A percentile compares a stretch with the other conserved stretches of the same genome.
These are phyloP conservation scores for Neofusicoccum kwambonambiense DNA, from an alignment of 2,329 filamentous ascomycete species.

Conservation along the genomic window DNA sequence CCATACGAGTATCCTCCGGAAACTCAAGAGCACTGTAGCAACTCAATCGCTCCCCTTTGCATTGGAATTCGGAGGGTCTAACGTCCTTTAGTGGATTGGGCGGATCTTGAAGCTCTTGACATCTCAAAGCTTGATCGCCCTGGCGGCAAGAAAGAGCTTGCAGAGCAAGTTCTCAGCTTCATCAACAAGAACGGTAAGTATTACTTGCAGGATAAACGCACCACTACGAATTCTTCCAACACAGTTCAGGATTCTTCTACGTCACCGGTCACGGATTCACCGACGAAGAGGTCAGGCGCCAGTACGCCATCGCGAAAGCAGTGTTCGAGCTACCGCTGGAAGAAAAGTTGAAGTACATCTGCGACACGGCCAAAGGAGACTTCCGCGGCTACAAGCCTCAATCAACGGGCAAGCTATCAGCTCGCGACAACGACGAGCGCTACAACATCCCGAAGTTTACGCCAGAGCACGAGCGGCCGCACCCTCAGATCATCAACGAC, in stretches of 20 bases:
- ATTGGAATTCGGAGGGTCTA: not conserved
- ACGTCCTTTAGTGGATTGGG: slow-evolving; percentile 24
- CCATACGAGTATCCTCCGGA: slow-evolving; percentile 1
- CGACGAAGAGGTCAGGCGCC: slow-evolving; percentile 30
- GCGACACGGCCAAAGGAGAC: slow-evolving; percentile 5
- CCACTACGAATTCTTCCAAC: slow-evolving; percentile 22
- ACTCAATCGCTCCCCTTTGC: no score
- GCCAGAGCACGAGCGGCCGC: slow-evolving; percentile 24
- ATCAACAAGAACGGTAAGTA: not conserved
- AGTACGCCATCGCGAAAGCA: slow-evolving; percentile 34
- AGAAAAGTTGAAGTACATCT: slow-evolving; percentile 23
- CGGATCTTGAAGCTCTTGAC: slow-evolving; percentile 33
- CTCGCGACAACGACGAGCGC: slow-evolving; percentile 30
- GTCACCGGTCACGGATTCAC: slow-evolving; percentile 31
- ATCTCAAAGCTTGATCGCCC: slow-evolving; percentile 55
- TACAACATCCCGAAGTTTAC: slow-evolving; percentile 30
- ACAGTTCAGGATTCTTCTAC: slow-evolving; percentile 31
- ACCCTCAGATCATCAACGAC: slow-evolving; percentile 27
- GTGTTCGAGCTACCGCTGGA: slow-evolving; percentile 32
- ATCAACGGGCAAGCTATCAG: not conserved
- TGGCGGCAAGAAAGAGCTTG: slow-evolving; percentile 54
- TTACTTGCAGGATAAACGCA: slow-evolving; percentile 16
- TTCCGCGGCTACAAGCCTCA: slow-evolving; percentile 9
- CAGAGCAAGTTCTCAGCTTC: slow-evolving; percentile 51
- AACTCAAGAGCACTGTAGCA: not conserved